Percentiles rank a stretch among this genome's conserved stretches.
Evolutionary conservation across 2,329 filamentous ascomycete genomes (phyloP).

Genomic region (Hymenoscyphus albidus): DNA sequence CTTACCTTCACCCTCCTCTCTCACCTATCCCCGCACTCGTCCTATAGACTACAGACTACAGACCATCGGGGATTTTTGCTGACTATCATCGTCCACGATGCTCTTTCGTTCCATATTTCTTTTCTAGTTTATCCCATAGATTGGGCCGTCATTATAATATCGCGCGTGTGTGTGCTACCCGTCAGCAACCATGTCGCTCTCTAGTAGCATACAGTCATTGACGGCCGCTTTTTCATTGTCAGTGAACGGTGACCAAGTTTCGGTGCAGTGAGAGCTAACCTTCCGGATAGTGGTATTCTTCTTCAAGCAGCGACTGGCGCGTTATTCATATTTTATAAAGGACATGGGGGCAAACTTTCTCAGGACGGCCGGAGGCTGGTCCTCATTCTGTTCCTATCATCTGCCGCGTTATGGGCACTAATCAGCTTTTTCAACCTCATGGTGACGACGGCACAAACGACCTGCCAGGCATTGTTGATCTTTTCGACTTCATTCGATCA

Average conservation of each 20-base stretch:
- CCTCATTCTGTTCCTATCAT: slow-evolving; percentile 36
- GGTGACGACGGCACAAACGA: slow-evolving; percentile 20
- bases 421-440: slow-evolving; percentile 34
- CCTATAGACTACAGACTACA: too few relatives aligned
- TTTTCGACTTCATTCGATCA: slow-evolving; percentile 34
- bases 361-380: slow-evolving; percentile 38
- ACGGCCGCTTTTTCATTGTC: slow-evolving; percentile 36
- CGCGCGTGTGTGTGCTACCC: slow-evolving; percentile 19
- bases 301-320: slow-evolving; percentile 33
- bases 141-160: slow-evolving; percentile 30
- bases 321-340: slow-evolving; percentile 31
- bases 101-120: slow-evolving; percentile 25
- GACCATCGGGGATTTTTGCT: slow-evolving; percentile 24
- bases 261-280: slow-evolving; percentile 19
- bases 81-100: slow-evolving; percentile 26
- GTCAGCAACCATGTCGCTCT: slow-evolving; percentile 29
- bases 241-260: slow-evolving; percentile 13
- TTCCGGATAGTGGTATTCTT: slow-evolving; percentile 32
- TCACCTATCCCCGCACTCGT: neutral
- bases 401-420: slow-evolving; percentile 34
- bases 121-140: slow-evolving; percentile 32
- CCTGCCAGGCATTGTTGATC: slow-evolving; percentile 31
- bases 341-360: slow-evolving; percentile 32
- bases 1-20: neutral
- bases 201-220: slow-evolving; percentile 33